A percentile compares a stretch with the other conserved stretches of the same genome.
These are phyloP conservation scores for Mycena indigotica DNA, from an alignment of 768 basidiomycete genomes.

Conservation along the genomic window DNA sequence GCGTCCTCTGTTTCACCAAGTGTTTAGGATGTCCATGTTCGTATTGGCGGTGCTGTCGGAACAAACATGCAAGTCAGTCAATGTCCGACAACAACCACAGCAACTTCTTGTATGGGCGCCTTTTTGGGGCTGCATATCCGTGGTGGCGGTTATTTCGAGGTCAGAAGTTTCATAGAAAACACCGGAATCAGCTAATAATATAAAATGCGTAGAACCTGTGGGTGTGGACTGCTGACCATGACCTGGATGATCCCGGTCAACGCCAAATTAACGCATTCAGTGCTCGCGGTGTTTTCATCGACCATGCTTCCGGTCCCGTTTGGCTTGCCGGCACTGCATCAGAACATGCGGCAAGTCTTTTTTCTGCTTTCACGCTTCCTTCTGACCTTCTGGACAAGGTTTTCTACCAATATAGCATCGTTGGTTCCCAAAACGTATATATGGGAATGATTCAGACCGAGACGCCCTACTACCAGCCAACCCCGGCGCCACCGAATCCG, in stretches of 20 bases:
- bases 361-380: neutral
- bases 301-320: slow-evolving; percentile 3
- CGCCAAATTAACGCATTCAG: slow-evolving; percentile 5
- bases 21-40: slow-evolving; percentile 24
- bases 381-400: neutral
- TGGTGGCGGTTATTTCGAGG: slow-evolving; percentile 12
- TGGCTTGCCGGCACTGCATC: slow-evolving; percentile 13
- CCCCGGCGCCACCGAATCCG: slow-evolving; percentile 42
- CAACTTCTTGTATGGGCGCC: slow-evolving; percentile 43
- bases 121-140: slow-evolving; percentile 48
- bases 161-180: neutral
- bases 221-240: slow-evolving; percentile 8
- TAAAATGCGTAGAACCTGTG: slow-evolving; percentile 6
- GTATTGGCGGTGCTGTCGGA: slow-evolving; percentile 28
- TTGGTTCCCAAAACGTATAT: slow-evolving; percentile 45
- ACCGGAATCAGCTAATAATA: neutral
- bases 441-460: slow-evolving; percentile 56
- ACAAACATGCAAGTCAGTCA: slow-evolving; percentile 36
- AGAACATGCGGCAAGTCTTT: slow-evolving; percentile 3
- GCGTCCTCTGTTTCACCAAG: neutral
- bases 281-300: slow-evolving; percentile 2
- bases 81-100: slow-evolving; percentile 31
- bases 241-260: slow-evolving; percentile 6
- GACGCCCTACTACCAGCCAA: slow-evolving; percentile 51
- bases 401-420: slow-evolving; percentile 42